Evolutionary conservation across 257 asterid genomes (phyloP), one percentile per base, ranked within the genome.

Genomic region (Verbascum thapsus): DNA sequence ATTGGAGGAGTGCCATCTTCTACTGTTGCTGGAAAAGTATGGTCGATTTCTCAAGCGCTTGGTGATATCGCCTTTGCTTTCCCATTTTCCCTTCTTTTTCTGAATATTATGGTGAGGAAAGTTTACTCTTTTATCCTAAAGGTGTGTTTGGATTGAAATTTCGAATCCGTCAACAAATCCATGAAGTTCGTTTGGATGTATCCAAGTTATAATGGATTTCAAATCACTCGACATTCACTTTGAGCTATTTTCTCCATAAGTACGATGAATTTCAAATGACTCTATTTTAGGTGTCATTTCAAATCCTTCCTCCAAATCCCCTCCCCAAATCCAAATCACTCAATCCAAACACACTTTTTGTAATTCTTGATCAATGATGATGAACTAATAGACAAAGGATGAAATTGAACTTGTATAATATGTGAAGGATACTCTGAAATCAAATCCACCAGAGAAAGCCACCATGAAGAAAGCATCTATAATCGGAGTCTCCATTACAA

Each of bases 51-150:
- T 63, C 88, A 82, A 78, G 95, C 94, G 16, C 71, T 88, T 16
- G 96, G 94, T 11, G 85, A 86, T 73, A 72, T 88, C 23, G 95
- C 88, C 67, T 88, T 88, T 71, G 88, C 95, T 49, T 88, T 75
- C 74, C 96, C 95, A 6, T 86, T 78, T 56, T 73, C 90, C 19
- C 41, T 81, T 41, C 42, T 90, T 63, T 73, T 82, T 68, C 80
- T 86, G 18, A 92, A 88, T 78, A 84, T 88, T 72, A 88, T 79
- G 91, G 97, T 85, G 61, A 9, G 72, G 51, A 26, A 13, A n/a
- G n/a, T n/a, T n/a, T n/a, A n/a, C n/a, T 13, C 54, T 81, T 5
- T 83, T n/a, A n/a, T n/a, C n/a, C n/a, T n/a, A n/a, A n/a, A n/a
- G n/a, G n/a, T n/a, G n/a, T n/a, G n/a, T n/a, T n/a, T n/a, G n/a